phyloP scores from a whole-genome alignment of 306 rosid species.

The Cicer cuneatum region DNA sequence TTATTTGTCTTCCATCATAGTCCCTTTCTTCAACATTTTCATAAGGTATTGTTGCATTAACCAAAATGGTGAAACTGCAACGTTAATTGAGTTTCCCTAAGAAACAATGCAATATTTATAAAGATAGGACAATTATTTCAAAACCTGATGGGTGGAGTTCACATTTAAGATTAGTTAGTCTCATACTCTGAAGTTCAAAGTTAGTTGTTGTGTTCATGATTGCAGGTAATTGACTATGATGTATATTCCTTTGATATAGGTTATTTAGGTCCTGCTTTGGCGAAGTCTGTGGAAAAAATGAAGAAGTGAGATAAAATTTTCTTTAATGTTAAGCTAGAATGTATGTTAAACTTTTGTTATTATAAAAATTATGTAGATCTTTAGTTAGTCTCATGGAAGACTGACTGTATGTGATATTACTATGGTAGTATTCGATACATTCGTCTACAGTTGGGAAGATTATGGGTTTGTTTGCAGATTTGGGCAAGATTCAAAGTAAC shows the following conservation, averaged over 20 bases:
- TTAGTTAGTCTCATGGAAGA: constrained; percentile 83
- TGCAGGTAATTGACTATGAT: neutral
- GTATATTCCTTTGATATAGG: constrained; percentile 47
- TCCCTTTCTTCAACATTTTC: no score
- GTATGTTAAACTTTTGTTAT: constrained; percentile 50
- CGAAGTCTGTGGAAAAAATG: constrained; percentile 89
- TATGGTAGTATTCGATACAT: no score
- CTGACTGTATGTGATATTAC: constrained; percentile 73
- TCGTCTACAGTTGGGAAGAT: no score
- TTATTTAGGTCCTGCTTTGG: constrained; percentile 77
- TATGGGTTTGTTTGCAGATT: no score
- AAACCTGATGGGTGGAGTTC: constrained; percentile 68
- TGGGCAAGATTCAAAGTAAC: no score
- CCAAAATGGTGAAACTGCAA: no score
- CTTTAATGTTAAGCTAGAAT: constrained; percentile 76
- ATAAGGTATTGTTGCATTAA: no score
- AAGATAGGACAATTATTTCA: constrained; percentile 66
- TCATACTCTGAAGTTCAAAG: neutral
- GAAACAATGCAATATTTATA: no score
- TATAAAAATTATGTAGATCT: constrained; percentile 26
- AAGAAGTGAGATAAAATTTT: constrained; percentile 80
- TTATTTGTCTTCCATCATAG: no score
- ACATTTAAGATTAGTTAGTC: constrained; percentile 61
- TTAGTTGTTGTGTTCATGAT: neutral
- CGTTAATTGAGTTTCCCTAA: no score